Percentiles rank a stretch among this genome's conserved stretches.
Evolutionary conservation across 345 rosid genomes (phyloP).

Genomic region (Hibiscus mutabilis): DNA sequence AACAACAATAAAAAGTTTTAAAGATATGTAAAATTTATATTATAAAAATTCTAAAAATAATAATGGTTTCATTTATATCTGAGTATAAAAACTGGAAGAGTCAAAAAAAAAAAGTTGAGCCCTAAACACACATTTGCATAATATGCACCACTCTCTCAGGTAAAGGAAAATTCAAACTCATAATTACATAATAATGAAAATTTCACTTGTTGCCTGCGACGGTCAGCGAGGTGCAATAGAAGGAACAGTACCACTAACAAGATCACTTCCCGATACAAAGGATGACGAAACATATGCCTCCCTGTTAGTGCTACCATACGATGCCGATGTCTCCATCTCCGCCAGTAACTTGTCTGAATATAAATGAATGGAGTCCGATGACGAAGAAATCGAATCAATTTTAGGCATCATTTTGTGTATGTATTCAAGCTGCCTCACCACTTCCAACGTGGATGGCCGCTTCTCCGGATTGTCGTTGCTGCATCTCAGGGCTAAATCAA

Average conservation of each 20-base stretch:
- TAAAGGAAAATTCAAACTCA: too few relatives aligned
- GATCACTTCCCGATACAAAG: constrained; percentile 56
- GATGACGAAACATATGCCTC: constrained; percentile 28
- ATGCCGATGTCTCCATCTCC: constrained; percentile 33
- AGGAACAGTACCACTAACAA: constrained; percentile 50
- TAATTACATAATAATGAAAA: too few relatives aligned
- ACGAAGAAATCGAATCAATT: constrained; percentile 22
- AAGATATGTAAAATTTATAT: too few relatives aligned
- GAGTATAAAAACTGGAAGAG: too few relatives aligned
- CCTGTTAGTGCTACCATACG: constrained; percentile 11
- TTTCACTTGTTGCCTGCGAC: too few relatives aligned
- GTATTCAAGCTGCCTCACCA: constrained; percentile 69
- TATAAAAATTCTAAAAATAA: too few relatives aligned
- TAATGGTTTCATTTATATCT: too few relatives aligned
- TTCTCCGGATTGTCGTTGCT: constrained; percentile 57
- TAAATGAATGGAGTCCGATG: constrained; percentile 12
- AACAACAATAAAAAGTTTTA: too few relatives aligned
- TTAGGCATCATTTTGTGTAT: constrained; percentile 47
- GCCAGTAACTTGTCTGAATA: constrained; percentile 30
- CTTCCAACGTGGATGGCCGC: constrained; percentile 63
- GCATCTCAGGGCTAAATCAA: constrained; percentile 52
- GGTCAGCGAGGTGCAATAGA: constrained; percentile 45
- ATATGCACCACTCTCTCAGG: too few relatives aligned
- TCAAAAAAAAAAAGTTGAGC: too few relatives aligned
- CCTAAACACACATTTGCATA: too few relatives aligned